Evolutionary conservation across 73 alveolate species (phyloP).

Genomic region (Stentor coeruleus): DNA sequence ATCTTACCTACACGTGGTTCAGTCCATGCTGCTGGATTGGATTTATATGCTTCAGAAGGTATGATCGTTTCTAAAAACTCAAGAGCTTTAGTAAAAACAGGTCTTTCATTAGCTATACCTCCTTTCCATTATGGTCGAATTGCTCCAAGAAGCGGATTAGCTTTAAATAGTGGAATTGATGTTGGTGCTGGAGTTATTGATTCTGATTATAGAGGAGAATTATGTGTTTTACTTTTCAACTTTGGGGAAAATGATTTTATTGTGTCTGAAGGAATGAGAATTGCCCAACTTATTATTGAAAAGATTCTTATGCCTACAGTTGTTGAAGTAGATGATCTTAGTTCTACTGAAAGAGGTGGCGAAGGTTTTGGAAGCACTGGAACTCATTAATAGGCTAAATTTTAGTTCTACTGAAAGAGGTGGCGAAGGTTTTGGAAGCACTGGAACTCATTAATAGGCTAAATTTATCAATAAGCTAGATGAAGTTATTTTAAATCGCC

Average conservation of each 20-base stretch:
- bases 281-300: slow-evolving; percentile 89
- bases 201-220: slow-evolving; percentile 93
- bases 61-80: slow-evolving; percentile 52
- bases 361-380: slow-evolving; percentile 95
- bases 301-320: slow-evolving; percentile 59
- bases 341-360: slow-evolving; percentile 80
- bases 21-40: slow-evolving; percentile 79
- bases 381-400: slow-evolving; percentile 48
- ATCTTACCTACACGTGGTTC: slow-evolving; percentile 74
- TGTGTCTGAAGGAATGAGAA: slow-evolving; percentile 80
- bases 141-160: slow-evolving; percentile 92
- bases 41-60: slow-evolving; percentile 58
- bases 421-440: slow-evolving; percentile 91
- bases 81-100: slow-evolving; percentile 73
- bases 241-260: slow-evolving; percentile 62
- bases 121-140: slow-evolving; percentile 77
- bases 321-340: slow-evolving; percentile 74
- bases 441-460: slow-evolving; percentile 71
- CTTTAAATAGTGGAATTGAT: slow-evolving; percentile 75
- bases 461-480: too few species aligned
- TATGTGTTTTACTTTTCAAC: slow-evolving; percentile 57
- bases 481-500: too few species aligned
- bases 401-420: slow-evolving; percentile 79
- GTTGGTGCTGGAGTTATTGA: slow-evolving; percentile 96
- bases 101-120: slow-evolving; percentile 72